Evolutionary conservation across 176 grass and related monocot genomes (phyloP), one percentile per base, ranked within the genome.

Genomic region (Typha latifolia): DNA sequence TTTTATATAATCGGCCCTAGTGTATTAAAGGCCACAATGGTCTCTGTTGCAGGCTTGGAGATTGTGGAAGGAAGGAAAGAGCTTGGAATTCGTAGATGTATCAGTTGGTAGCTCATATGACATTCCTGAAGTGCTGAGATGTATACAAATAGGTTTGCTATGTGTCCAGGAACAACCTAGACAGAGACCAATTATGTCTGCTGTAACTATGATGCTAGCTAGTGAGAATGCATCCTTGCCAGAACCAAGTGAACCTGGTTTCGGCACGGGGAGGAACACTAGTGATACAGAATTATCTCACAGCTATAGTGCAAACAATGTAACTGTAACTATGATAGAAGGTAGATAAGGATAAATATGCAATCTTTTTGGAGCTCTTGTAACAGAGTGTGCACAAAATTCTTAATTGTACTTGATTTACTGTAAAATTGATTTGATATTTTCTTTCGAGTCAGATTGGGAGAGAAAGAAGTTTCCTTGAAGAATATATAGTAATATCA

Each of bases 161-260:
- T 96, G 91, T 59, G 84, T 85, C 51, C 91, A 96, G 82, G 87
- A 96, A 24, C 47, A 75, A 5, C 52, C 86, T 14, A 77, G 85
- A 48, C 85, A 87, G 31, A 82, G 91, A 51, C 91, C 91, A 32
- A 68, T 68, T 61, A 96, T 90, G 87, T 71, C 76, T 24, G 59
- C 75, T 48, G 87, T 77, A 62, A 69, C 85, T 66, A 47, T 96
- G 67, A 84, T 82, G 84, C 55, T 96, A 52, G 72, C 72, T 49
- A 96, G 89, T 80, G 84, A 70, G 2, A 55, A 77, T 6, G 43
- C 76, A 14, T 62, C 62, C 62, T 51, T 81, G 13, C 76, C 81
- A 32, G 76, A 78, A 63, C 91, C 91, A 5, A 76, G 81, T 66
- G 80, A 87, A 49, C 91, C 82, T 12, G 84, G 84, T 4, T 90